Evolutionary conservation across 306 rosid species (phyloP).

Genomic region (Cotoneaster glaucophyllus): DNA sequence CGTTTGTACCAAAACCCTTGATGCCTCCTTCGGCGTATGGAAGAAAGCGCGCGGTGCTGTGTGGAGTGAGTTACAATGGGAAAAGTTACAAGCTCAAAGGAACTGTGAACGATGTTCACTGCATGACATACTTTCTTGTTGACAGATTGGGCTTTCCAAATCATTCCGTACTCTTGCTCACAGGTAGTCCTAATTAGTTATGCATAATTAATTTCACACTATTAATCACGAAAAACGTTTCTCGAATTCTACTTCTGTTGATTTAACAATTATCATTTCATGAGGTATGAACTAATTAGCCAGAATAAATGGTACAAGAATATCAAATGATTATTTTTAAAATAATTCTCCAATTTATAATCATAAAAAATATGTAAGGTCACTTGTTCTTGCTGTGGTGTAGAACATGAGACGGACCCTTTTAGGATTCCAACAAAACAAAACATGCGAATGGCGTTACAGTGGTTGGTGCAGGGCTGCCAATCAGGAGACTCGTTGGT

Average conservation of each 20-base stretch:
- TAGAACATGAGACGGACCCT: constrained; percentile 44
- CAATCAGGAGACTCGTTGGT: constrained; percentile 54
- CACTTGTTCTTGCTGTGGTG: neutral
- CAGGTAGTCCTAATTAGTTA: constrained; percentile 23
- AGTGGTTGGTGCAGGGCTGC: constrained; percentile 55
- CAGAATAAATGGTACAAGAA: too few species aligned
- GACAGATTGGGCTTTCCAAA: constrained; percentile 37
- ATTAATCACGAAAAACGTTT: too few species aligned
- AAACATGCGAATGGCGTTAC: constrained; percentile 46
- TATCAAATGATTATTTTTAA: too few species aligned
- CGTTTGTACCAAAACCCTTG: neutral
- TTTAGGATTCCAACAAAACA: constrained; percentile 42
- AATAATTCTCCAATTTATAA: too few species aligned
- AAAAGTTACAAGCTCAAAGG: constrained; percentile 31
- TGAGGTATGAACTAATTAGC: too few species aligned
- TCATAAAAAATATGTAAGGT: too few species aligned
- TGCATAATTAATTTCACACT: too few species aligned
- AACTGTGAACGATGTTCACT: constrained; percentile 38
- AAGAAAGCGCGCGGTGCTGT: constrained; percentile 37
- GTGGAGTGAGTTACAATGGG: constrained; percentile 46
- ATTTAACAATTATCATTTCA: too few species aligned
- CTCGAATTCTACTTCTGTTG: too few species aligned
- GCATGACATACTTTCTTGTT: constrained; percentile 46
- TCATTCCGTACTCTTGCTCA: constrained; percentile 47
- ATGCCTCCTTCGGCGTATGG: constrained; percentile 19